Base-by-base conservation (phyloP, 192 early-diverging fungal genomes). In the Podila epicladia region DNA sequence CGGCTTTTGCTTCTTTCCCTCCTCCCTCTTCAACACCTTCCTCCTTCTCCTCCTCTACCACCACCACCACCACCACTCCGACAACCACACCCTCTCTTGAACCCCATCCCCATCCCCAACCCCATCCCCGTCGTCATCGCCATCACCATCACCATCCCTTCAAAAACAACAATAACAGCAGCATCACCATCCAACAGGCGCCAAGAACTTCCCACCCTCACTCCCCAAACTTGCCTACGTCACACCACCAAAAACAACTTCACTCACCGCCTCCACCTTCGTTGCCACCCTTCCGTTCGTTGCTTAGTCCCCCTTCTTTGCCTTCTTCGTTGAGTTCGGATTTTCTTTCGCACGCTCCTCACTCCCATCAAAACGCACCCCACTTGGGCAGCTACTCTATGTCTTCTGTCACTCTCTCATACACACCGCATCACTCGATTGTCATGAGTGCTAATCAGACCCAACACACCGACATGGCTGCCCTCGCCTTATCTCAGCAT, bases 381-480 rank as follows among this genome's bases (percentile, higher is more conserved):
- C 8, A 55, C 53, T 22, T 26, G 53, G 20, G 24, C 53, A n/a
- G n/a, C 53, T 22, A 55, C 53, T 22, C 53, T 55, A 55, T 55
- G 53, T 26, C 53, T 45, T 45, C 41, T 45, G 41, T 45, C 41
- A 45, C 41, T 4, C 41, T 45, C 41, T 45, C 41, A 45, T 45
- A 45, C 41, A 15, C 41, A 12, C 41, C 12, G 41, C 53, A 55
- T 55, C 53, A 26, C 53, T 22, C 41, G 15, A 26, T 55, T 20
- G 53, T 26, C 53, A 55, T 55, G 53, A 53, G 50, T 53, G 53
- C 53, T 26, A 55, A 55, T 55, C 53, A 55, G n/a, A 22, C n/a
- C 22, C 53, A 55, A 26, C 53, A 55, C 53, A 55, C 9, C 19
- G n/a, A 55, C 20, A 24, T 55, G n/a, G 20, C 53, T 55, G 24